These are phyloP conservation scores for Pseudogymnoascus sp. DNA, from an alignment of 2,329 filamentous ascomycete genomes.

Conservation along the genomic window DNA sequence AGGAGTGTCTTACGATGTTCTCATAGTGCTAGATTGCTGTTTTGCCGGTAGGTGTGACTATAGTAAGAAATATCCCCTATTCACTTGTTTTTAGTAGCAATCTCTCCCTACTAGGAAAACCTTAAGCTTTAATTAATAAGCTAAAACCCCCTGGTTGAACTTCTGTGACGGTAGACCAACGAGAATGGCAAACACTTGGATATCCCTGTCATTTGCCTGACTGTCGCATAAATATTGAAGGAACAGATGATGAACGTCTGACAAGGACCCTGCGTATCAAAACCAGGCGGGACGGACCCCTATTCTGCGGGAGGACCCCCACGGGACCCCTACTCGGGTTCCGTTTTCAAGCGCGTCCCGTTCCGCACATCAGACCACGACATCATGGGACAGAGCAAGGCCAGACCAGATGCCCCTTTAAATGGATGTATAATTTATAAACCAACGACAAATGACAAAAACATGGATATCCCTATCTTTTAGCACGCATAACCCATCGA, in stretches of 20 bases:
- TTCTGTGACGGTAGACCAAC: background rate
- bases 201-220: background rate
- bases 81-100: too few relatives aligned
- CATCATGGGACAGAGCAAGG: background rate
- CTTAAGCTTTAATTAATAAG: too few relatives aligned
- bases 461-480: slow-evolving; percentile 4
- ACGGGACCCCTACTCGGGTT: background rate
- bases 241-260: background rate
- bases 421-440: background rate
- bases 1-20: too few relatives aligned
- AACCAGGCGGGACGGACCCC: background rate
- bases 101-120: too few relatives aligned
- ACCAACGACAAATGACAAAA: background rate
- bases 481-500: background rate
- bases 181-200: background rate
- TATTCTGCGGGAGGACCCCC: background rate
- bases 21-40: too few relatives aligned
- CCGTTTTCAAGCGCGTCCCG: background rate
- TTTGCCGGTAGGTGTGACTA: too few relatives aligned
- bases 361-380: background rate
- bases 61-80: too few relatives aligned
- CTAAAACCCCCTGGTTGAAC: too few relatives aligned
- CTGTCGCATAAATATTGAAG: background rate
- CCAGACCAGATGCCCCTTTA: background rate
- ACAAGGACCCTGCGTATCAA: background rate